Conservation (phyloP, 495 filamentous ascomycete species). For the Penicillium ucsense region DNA sequence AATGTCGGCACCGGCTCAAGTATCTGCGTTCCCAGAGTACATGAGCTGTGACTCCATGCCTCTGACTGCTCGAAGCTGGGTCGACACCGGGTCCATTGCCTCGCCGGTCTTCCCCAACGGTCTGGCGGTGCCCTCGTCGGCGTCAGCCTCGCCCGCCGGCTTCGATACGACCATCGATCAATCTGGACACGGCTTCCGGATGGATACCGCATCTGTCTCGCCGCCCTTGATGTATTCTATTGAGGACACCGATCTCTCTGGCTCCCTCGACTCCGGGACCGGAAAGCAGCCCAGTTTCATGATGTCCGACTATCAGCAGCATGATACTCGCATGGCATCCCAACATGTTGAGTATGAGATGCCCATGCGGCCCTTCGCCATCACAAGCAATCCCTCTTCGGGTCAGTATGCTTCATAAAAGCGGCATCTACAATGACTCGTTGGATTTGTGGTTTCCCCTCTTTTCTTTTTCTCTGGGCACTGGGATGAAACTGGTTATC, state of each 20-base stretch:
- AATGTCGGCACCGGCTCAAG: constrained; percentile 39
- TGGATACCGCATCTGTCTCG: constrained; percentile 21
- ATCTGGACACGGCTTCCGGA: constrained; percentile 14
- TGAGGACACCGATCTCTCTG: constrained; percentile 24
- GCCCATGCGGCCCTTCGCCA: constrained; percentile 28
- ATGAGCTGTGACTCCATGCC: constrained; percentile 21
- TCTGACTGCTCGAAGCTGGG: constrained; percentile 33
- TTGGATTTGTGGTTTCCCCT: too few species aligned
- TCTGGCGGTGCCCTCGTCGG: constrained; percentile 25
- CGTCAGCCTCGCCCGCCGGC: constrained; percentile 26
- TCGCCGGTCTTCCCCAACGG: constrained; percentile 31
- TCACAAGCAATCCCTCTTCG: constrained; percentile 32
- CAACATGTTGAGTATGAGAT: constrained; percentile 34
- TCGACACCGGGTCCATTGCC: constrained; percentile 29
- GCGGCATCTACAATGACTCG: neutral
- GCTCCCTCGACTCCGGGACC: constrained; percentile 17
- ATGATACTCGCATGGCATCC: constrained; percentile 27
- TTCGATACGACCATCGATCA: constrained; percentile 25
- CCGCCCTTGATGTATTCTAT: constrained; percentile 29
- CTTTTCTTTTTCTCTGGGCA: too few species aligned
- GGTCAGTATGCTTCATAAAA: constrained; percentile 24
- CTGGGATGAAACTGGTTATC: too few species aligned
- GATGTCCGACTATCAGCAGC: constrained; percentile 37
- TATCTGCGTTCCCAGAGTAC: constrained; percentile 35
- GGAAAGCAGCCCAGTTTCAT: constrained; percentile 31